Evolutionary conservation across 2,329 filamentous ascomycete species (phyloP), one percentile per base, ranked within the genome.

Genomic region (Tolypocladium paradoxum): DNA sequence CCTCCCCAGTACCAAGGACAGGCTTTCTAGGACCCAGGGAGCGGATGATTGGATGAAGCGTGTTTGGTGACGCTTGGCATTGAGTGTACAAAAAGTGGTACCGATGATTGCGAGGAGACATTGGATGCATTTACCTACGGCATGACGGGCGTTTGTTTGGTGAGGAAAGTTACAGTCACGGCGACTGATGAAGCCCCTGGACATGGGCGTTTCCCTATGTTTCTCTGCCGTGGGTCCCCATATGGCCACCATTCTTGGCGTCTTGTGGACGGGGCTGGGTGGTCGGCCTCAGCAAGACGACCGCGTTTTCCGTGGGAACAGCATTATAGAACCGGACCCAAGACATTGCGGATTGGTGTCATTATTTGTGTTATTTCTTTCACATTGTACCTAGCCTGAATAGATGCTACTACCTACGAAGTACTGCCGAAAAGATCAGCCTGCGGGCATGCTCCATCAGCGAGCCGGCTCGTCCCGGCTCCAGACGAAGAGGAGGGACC

Each of bases 1-100:
- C 61, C 64, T 27, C 63, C 62, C 2, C 65, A 65, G 20, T 67
- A 70, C 48, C 69, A 73, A 49, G 67, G 69, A 12, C 68, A 70
- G 50, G 67, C 67, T 16, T 70, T 69, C 51, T 70, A 60, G 54
- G 35, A 31, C 2, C 8, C 29, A 20, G 16, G 27, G 11, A 14
- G 12, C 29, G 35, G 18, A 18, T 46, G 35, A n/a, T 33, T 36
- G 35, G 29, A 29, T 31, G 47, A 52, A 18, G 27, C 18, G 7
- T 11, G 27, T 6, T n/a, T 8, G 27, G 43, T 16, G 43, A n/a
- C 16, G 12, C 4, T 18, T 27, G 40, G 40, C 12, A 27, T 24
- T 22, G 12, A 4, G 40, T n/a, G 24, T 27, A 45, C 24, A n/a
- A 45, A 11, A 11, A 8, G 14, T 16, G 24, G 24, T 18, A n/a